Evolutionary conservation across 768 basidiomycete species (phyloP).

Genomic region (Hemileccinum rubropunctum): DNA sequence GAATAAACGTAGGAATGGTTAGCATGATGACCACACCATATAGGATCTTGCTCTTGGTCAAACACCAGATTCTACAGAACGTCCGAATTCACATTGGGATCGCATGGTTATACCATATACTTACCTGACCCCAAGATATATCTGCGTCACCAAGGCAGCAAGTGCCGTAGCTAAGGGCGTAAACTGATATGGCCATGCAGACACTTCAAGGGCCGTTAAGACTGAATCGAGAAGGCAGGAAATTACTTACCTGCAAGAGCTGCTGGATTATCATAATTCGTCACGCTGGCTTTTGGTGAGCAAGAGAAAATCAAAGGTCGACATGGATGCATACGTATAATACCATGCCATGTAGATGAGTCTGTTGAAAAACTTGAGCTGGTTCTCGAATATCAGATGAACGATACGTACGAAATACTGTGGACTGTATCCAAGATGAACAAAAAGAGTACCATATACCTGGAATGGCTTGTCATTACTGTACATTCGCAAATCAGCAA

Average conservation of each 20-base stretch:
- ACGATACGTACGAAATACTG: slow-evolving; percentile 10
- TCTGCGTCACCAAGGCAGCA: slow-evolving; percentile 47
- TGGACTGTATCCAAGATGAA: slow-evolving; percentile 15
- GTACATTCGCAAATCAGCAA: neutral
- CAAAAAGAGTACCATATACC: slow-evolving; percentile 11
- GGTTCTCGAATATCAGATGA: no score
- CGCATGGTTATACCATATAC: neutral
- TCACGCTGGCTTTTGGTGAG: slow-evolving; percentile 6
- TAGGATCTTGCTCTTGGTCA: slow-evolving; percentile 21
- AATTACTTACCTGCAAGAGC: slow-evolving; percentile 2
- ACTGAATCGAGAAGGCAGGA: neutral
- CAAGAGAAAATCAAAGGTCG: neutral
- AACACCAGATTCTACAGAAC: slow-evolving; percentile 10
- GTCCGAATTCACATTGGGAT: neutral
- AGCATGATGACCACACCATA: slow-evolving; percentile 34
- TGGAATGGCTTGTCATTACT: neutral
- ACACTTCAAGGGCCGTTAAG: slow-evolving; percentile 24
- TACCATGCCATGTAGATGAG: slow-evolving; percentile 7
- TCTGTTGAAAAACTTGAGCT: neutral
- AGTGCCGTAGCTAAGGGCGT: slow-evolving; percentile 46
- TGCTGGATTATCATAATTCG: slow-evolving; percentile 11
- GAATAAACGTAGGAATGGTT: slow-evolving; percentile 39
- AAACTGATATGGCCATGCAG: slow-evolving; percentile 49
- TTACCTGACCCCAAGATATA: slow-evolving; percentile 46
- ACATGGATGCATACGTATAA: neutral